Evolutionary conservation across 2,329 filamentous ascomycete genomes (phyloP).

Genomic region (Penicillium sp.): DNA sequence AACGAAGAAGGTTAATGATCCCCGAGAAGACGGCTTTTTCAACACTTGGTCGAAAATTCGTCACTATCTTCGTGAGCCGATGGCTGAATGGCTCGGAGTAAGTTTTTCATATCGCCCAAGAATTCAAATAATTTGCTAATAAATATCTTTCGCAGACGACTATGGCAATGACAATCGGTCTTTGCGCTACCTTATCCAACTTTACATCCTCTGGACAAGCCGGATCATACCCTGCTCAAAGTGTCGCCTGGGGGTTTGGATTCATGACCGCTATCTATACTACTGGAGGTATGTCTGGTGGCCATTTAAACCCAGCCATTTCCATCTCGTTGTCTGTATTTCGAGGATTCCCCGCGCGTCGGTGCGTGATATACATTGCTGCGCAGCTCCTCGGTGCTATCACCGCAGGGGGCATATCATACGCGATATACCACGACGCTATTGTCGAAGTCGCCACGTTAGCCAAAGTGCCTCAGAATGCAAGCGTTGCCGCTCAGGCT

Average conservation of each 20-base stretch:
- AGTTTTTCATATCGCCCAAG: neutral
- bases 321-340: conserved; percentile 39
- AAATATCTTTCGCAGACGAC: conserved; percentile 20
- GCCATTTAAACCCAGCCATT: conserved; percentile 51
- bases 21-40: conserved; percentile 19
- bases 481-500: conserved; percentile 20
- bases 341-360: conserved; percentile 36
- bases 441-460: conserved; percentile 27
- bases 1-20: neutral
- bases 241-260: conserved; percentile 30
- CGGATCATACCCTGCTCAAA: conserved; percentile 24
- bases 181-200: conserved; percentile 28
- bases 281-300: conserved; percentile 49
- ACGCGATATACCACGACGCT: conserved; percentile 38
- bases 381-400: conserved; percentile 40
- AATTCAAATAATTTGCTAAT: neutral
- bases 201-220: conserved; percentile 25
- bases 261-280: conserved; percentile 47
- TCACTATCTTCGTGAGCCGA: conserved; percentile 27
- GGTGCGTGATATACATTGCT: conserved; percentile 30
- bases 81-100: conserved; percentile 34
- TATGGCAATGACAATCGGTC: conserved; percentile 32
- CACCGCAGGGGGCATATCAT: conserved; percentile 35
- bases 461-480: conserved; percentile 20
- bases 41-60: conserved; percentile 32